Base-by-base conservation (phyloP, 768 basidiomycete genomes). In the Imleria badia region DNA sequence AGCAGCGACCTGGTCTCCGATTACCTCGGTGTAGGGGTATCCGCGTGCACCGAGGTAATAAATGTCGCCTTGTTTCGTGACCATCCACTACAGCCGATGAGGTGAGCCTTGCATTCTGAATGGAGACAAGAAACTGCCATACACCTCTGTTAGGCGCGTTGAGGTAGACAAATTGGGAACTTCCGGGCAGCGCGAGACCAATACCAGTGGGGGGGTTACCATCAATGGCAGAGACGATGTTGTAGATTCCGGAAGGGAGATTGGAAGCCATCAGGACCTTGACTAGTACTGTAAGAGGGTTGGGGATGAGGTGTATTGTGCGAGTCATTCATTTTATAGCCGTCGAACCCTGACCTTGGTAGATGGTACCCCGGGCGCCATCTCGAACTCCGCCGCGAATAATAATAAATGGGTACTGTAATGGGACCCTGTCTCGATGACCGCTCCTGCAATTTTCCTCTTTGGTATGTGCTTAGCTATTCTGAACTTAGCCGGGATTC, bases 291-390 rank as follows among this genome's bases (percentile, higher is more conserved):
- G 49, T 42, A 33, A 26, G 17, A 5, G n/a, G 22, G 8, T 15
- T 34, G 10, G 22, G 40, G 20, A 50, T 15, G 13, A 14, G 3
- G 17, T 7, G 30, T 6, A 7, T 3, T 34, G 7, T 42, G 30
- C 22, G 12, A 42, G 7, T 12, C 12, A 7, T n/a, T 29, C 17
- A 3, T 42, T 48, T 50, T 50, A 42, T 50, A 50, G n/a, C 41
- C 33, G 17, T 30, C 23, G 12, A 26, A 12, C 12, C 7, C 17
- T 31, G 29, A 8, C 17, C 30, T n/a, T 5, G 42, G 26, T 8
- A 15, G 22, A 41, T 40, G 11, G 13, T 40, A 26, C 6, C 26
- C 26, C n/a, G n/a, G n/a, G n/a, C n/a, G n/a, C 26, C 6, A 26
- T 26, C 6, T 26, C 26, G 26, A 26, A 26, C 26, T 26, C 3